phyloP scores from a whole-genome alignment of 2,329 filamentous ascomycete genomes.

The Sporothrix phasma region DNA sequence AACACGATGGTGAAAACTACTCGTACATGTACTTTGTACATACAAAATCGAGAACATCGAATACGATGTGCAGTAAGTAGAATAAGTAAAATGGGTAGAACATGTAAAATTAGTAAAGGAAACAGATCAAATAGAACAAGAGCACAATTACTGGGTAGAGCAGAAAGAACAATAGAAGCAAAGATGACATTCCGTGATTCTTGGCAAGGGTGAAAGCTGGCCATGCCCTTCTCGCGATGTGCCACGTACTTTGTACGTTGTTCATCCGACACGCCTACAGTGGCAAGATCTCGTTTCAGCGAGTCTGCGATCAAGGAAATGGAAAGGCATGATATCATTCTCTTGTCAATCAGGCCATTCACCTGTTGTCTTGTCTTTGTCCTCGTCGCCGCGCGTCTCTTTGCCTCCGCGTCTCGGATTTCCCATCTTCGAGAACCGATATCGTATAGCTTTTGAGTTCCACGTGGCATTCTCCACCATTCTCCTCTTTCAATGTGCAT shows the following conservation, averaged over 20 bases:
- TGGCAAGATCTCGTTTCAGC: neutral
- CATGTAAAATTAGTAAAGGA: neutral
- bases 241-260: no score
- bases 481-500: neutral
- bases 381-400: neutral
- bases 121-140: neutral
- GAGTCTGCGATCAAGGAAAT: neutral
- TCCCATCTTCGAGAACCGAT: neutral
- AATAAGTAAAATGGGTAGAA: no score
- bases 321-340: neutral
- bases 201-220: neutral
- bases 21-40: no score
- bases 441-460: neutral
- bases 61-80: no score
- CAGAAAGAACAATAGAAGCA: neutral
- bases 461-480: conserved; percentile 3
- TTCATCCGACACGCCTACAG: neutral
- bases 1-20: no score
- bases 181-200: neutral
- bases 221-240: no score
- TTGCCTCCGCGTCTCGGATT: neutral
- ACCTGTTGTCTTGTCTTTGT: neutral
- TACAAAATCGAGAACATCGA: no score
- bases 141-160: no score
- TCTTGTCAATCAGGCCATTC: neutral